Base-by-base conservation (phyloP, 2,329 filamentous ascomycete species). In the Fusarium sulawesiense region DNA sequence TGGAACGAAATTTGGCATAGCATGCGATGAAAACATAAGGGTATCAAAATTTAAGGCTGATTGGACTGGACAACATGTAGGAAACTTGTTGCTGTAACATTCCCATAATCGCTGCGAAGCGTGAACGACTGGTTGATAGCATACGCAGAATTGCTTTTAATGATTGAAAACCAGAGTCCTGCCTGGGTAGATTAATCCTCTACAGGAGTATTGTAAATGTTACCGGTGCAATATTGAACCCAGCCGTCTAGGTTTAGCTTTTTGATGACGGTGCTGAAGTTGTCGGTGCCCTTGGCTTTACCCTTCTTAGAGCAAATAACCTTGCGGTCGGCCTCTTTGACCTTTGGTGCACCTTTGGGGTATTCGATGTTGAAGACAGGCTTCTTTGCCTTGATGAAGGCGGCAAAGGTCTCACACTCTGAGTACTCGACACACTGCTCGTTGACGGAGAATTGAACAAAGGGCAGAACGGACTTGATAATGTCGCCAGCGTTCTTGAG, bases 301-400 rank as follows among this genome's bases (percentile, higher is more conserved):
- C 77, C 80, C 44, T 68, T 59, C 41, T 63, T 58, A 4, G 80
- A 78, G 75, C 88, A 91, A 23, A 83, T 82, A 9, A 76, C 73
- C 7, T 77, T 63, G 68, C 82, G 76, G 66, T 79, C 68, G 21
- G 67, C 62, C 6, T 72, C 53, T 6, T 77, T 73, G 21, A 86
- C 79, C 5, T 71, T 61, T 78, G 77, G 77, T 10, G 83, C 84
- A 11, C 82, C 83, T 45, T 85, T 81, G 4, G 89, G 89, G 73
- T 93, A 93, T 80, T 93, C 91, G 67, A 93, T 91, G 75, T 92
- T 87, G 76, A 92, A 92, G 32, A 93, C 90, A 3, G 91, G 90
- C 77, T 92, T 92, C 32, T 83, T 82, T 8, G 84, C 85, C 12
- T 83, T 73, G 59, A 90, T 84, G 73, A 92, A 92, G 6, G 84